Base-by-base conservation (phyloP, 2,329 filamentous ascomycete species). In the Fonsecaea pedrosoi region DNA sequence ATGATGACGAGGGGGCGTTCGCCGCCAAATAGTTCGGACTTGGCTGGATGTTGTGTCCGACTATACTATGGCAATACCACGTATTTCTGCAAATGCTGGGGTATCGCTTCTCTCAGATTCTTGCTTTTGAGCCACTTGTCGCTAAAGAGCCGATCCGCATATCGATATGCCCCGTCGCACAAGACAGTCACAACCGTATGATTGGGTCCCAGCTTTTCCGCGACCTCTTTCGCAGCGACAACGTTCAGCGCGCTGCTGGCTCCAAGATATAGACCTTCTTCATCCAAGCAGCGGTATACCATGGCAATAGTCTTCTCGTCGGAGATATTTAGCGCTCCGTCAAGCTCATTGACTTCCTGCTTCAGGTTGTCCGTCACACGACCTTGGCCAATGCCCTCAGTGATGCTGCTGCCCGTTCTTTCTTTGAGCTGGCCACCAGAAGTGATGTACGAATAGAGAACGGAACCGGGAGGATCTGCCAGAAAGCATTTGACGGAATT, bases 301-400 rank as follows among this genome's bases (percentile, higher is more conserved):
- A 97, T 98, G 80, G 92, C 92, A 73, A 99, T 94, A 75, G 89
- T 96, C 86, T 96, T 94, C 82, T 95, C 93, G 77, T 99, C 95
- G 68, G 88, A 86, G 73, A 99, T 92, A 77, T 89, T 85, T 74
- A 99, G 76, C 40, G 92, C 92, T 66, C 90, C 94, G 80, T 98
- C 95, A 15, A 98, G 76, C 54, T 96, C 83, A 68, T 85, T 90
- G 65, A 99, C 86, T 75, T 99, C 95, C 3, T 91, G 91, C 79
- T 87, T 84, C 71, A 99, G 82, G 80, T 99, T 99, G 76, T 97
- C 92, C n/a, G 95, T 99, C 60, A 99, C 87, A 60, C 95, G 90
- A 42, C 95, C 95, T 82, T 98, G 95, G 21, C 95, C 95, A 75
- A 99, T 99, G 30, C 95, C 95, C 82, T 99, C 95, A 2, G 95